Evolutionary conservation across 1,139 yeast species (phyloP).

Genomic region (Candida smagusa): DNA sequence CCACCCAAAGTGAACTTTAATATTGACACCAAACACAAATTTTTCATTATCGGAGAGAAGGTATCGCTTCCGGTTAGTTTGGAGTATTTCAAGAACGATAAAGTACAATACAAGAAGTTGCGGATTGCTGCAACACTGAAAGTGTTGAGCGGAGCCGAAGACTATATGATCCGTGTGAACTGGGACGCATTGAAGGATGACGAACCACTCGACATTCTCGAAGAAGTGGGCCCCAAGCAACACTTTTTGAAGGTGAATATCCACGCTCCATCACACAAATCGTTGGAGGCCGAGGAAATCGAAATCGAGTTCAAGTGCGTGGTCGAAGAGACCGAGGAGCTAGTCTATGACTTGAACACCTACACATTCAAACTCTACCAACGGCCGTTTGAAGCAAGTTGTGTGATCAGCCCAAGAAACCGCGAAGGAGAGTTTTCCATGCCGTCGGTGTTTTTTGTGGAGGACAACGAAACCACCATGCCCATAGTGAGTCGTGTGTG

Average conservation of each 20-base stretch:
- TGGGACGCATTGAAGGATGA: slow-evolving; percentile 45
- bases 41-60: slow-evolving; percentile 30
- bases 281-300: slow-evolving; percentile 10
- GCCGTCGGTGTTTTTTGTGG: slow-evolving; percentile 39
- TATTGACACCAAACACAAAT: slow-evolving; percentile 3
- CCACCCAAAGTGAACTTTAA: slow-evolving; percentile 7
- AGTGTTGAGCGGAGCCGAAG: slow-evolving; percentile 10
- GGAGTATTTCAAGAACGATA: slow-evolving; percentile 15
- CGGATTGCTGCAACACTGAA: slow-evolving; percentile 21
- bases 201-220: slow-evolving; percentile 27
- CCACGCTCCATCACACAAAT: slow-evolving; percentile 17
- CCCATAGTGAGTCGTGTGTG: slow-evolving; percentile 49
- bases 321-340: slow-evolving; percentile 19
- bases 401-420: slow-evolving; percentile 38
- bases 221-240: not conserved
- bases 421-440: slow-evolving; percentile 27
- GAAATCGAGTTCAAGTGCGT: slow-evolving; percentile 24
- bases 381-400: slow-evolving; percentile 34
- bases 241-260: slow-evolving; percentile 23
- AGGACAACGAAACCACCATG: slow-evolving; percentile 19
- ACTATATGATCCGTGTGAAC: slow-evolving; percentile 22
- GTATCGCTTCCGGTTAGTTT: slow-evolving; percentile 21
- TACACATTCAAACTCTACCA: slow-evolving; percentile 29
- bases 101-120: slow-evolving; percentile 20
- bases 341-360: slow-evolving; percentile 27